Evolutionary conservation across 495 filamentous ascomycete species (phyloP), one percentile per base, ranked within the genome.

Genomic region (Trichoderma parareesei): DNA sequence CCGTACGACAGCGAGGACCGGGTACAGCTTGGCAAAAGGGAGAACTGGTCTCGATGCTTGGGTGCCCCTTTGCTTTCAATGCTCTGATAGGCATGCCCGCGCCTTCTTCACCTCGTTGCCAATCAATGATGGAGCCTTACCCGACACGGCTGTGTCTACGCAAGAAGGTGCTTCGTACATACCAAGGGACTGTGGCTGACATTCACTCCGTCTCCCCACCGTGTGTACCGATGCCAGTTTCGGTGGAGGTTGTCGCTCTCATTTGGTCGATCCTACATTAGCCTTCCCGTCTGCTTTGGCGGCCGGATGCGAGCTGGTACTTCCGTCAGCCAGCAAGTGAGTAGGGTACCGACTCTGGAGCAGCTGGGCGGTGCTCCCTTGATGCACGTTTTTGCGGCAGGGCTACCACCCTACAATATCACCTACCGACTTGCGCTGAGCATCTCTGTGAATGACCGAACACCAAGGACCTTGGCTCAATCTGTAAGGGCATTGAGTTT

Each of bases 181-280:
- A 27, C 27, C 27, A 27, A 27, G 27, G 27, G 27, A 2, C 2
- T 27, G 27, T 37, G 33, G 27, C 33, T 57, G 27, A 37, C 16
- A 8, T 16, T 37, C 5, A 5, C 16, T 33, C 40, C 11, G 11
- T 3, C 53, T 57, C 53, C 37, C 53, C 53, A 57, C 53, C 53
- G 10, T 57, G 53, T 57, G 53, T 37, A n/a, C 27, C 53, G 53
- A 27, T 57, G 53, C 37, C 53, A 57, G 27, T 57, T 57, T 57
- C 53, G 53, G 53, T 57, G 53, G 53, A 57, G 53, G 53, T 35
- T 57, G 53, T 57, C 53, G 53, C 53, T 57, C 9, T 57, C 53
- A n/a, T 57, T 37, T 57, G 53, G 53, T 57, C 35, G 53, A 57
- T 57, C 53, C 53, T 57, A 57, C 53, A 57, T 57, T 57, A 57